phyloP scores from a whole-genome alignment of 768 basidiomycete genomes.

The Auriscalpium orientale region DNA sequence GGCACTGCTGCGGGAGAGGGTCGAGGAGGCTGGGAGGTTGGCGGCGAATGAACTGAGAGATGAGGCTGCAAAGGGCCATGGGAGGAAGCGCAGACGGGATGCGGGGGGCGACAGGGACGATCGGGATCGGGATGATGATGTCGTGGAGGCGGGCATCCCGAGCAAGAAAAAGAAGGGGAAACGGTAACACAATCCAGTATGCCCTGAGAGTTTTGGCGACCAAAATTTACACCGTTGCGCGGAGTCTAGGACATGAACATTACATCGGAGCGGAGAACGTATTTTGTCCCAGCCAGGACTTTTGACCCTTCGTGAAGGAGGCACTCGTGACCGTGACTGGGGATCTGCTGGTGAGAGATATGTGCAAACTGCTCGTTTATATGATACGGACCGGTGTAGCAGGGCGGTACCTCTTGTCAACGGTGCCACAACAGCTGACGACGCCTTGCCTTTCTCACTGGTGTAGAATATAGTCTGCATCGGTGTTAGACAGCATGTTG shows the following conservation, averaged over 20 bases:
- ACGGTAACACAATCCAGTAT: slow-evolving; percentile 18
- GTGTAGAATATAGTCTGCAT: slow-evolving; percentile 64
- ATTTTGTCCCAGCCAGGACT: slow-evolving; percentile 58
- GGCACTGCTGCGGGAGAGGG: slow-evolving; percentile 78
- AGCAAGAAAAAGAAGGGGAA: slow-evolving; percentile 49
- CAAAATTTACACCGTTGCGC: background rate
- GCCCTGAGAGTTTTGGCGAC: no score
- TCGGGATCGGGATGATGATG: slow-evolving; percentile 87
- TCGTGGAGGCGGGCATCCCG: slow-evolving; percentile 86
- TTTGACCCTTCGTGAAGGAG: slow-evolving; percentile 64
- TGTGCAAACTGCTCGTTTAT: no score
- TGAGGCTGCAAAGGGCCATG: slow-evolving; percentile 40
- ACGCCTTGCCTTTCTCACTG: slow-evolving; percentile 41
- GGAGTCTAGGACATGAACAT: slow-evolving; percentile 46
- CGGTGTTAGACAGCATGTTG: background rate
- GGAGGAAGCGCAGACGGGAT: slow-evolving; percentile 42
- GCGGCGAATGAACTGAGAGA: slow-evolving; percentile 83
- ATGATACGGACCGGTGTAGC: slow-evolving; percentile 45
- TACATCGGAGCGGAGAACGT: slow-evolving; percentile 63
- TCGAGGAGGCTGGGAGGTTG: slow-evolving; percentile 72
- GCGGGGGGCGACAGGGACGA: slow-evolving; percentile 54
- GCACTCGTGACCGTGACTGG: slow-evolving; percentile 65
- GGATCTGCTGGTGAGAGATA: slow-evolving; percentile 1
- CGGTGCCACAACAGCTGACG: slow-evolving; percentile 43
- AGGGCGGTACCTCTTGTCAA: slow-evolving; percentile 57